Evolutionary conservation across 306 rosid genomes (phyloP), one percentile per base, ranked within the genome.

Genomic region (Vigna radiata): DNA sequence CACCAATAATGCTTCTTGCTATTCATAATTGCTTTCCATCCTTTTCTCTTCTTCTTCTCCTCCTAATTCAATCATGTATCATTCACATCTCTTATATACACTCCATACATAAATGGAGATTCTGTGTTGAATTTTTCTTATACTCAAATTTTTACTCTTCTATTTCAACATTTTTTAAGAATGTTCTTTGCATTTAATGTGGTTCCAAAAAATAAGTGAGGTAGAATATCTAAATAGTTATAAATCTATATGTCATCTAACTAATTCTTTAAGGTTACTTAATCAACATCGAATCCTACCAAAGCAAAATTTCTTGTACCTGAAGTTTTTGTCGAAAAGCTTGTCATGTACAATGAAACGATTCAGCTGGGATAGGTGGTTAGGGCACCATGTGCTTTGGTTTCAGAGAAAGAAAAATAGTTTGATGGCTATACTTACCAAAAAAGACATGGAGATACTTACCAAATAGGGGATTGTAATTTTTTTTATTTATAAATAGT

Each of bases 21-120:
- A 44, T 67, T 13, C 75, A 72, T 83, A 44, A 72, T 77, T 82
- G 71, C 72, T 67, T 77, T 29, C 6, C 21, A 63, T 27, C 37
- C 29, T 72, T 64, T 52, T 61, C 68, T 10, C 58, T 23, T 9
- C 27, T 49, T 75, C 8, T 66, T 33, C 33, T 70, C 68, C 44
- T 82, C 85, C 31, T 21, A 64, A 63, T 82, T 54, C 77, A 82
- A 62, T 82, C 78, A 74, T 74, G 41, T 23, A 46, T 29, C 81
- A 48, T 47, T 29, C 8, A 31, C 50, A 39, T 39, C 11, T 66
- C 5, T 2, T 0, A 33, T 39, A 39, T 39, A 33, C 1, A 36
- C 41, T 36, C 6, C 41, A 36, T 5, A 33, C 37, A 33, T 5
- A 4, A 33, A 33, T 33, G 6, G 6, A 33, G 37, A 33, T 33